phyloP scores from a whole-genome alignment of 305 asterid species.

The Coffea humblotiana region DNA sequence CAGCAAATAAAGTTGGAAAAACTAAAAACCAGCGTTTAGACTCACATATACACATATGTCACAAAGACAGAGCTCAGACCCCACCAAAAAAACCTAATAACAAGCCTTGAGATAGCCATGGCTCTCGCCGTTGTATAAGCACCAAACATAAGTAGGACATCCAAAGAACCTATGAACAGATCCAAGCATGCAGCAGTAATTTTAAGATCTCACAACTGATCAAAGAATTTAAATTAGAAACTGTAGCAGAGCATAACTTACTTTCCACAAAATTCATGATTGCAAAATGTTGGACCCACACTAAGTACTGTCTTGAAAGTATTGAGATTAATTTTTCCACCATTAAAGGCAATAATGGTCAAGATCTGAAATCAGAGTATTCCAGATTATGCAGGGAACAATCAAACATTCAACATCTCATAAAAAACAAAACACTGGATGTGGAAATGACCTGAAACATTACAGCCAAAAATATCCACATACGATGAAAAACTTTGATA shows the following conservation, averaged over 20 bases:
- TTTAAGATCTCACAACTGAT: conserved; percentile 6
- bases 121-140: conserved; percentile 94
- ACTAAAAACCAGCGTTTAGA: conserved; percentile 13
- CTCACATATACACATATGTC: conserved; percentile 82
- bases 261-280: conserved; percentile 88
- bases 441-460: conserved; percentile 85
- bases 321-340: conserved; percentile 59
- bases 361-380: conserved; percentile 52
- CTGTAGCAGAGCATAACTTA: conserved; percentile 39
- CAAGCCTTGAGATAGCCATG: conserved; percentile 96
- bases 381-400: background rate
- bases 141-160: conserved; percentile 90
- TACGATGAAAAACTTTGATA: conserved; percentile 97
- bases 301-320: conserved; percentile 82
- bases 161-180: conserved; percentile 59
- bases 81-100: conserved; percentile 93
- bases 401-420: conserved; percentile 15
- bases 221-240: conserved; percentile 21
- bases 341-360: conserved; percentile 78
- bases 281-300: conserved; percentile 85
- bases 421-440: conserved; percentile 17
- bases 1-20: background rate
- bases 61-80: conserved; percentile 71
- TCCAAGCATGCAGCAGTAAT: conserved; percentile 24
- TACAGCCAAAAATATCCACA: conserved; percentile 87